These are phyloP conservation scores for Talaromyces sp. DNA, from an alignment of 2,329 filamentous ascomycete genomes.

Conservation along the genomic window DNA sequence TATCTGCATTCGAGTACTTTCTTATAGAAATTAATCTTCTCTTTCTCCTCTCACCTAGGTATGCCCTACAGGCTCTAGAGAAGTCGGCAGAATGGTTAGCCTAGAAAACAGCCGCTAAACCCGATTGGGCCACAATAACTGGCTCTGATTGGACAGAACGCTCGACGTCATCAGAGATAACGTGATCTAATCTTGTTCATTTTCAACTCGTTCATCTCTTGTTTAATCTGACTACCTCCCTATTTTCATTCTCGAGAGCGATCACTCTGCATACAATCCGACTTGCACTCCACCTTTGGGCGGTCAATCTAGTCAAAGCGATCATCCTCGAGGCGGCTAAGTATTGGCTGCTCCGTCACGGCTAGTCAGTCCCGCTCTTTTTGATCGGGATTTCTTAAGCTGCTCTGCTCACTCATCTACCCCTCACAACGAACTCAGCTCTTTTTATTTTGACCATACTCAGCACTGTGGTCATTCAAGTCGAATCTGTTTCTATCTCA, in stretches of 20 bases:
- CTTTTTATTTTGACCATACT: not conserved
- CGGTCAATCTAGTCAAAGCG: slow-evolving; percentile 1
- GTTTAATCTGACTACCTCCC: not conserved
- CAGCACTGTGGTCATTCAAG: not conserved
- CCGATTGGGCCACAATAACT: not conserved
- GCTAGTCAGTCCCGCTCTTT: slow-evolving; percentile 14
- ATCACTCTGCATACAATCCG: not conserved
- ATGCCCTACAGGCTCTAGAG: too few species aligned
- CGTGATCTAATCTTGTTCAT: not conserved
- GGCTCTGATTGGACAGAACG: not conserved
- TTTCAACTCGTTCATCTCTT: not conserved
- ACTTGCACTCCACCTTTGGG: not conserved
- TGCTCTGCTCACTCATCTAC: slow-evolving; percentile 1
- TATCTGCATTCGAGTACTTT: not conserved
- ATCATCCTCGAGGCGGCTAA: slow-evolving; percentile 6
- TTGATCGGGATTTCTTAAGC: slow-evolving; percentile 1
- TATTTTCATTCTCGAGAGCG: not conserved
- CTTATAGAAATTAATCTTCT: too few species aligned
- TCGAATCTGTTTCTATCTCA: not conserved
- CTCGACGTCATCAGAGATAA: not conserved
- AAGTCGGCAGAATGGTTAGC: not conserved
- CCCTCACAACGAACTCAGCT: slow-evolving; percentile 5
- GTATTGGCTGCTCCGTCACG: slow-evolving; percentile 13
- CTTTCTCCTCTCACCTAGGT: too few species aligned
- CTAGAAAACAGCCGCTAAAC: not conserved